Evolutionary conservation across 2,329 filamentous ascomycete species (phyloP).

Genomic region (Aspergillus chevalieri): DNA sequence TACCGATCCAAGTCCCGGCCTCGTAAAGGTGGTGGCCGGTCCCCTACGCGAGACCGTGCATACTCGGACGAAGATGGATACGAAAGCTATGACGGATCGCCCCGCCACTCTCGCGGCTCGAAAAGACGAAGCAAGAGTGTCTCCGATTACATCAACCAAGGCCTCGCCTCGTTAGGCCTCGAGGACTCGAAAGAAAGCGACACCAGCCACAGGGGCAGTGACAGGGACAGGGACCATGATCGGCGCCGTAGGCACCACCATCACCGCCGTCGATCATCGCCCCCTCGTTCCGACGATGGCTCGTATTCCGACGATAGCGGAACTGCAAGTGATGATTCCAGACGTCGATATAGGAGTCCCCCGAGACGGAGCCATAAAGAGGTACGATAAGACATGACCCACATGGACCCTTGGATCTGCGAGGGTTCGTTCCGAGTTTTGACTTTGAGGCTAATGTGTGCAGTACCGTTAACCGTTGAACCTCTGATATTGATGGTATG

Average conservation of each 20-base stretch:
- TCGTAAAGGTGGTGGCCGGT: constrained; percentile 33
- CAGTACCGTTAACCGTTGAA: too few species aligned
- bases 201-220: constrained; percentile 11
- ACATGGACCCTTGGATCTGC: too few species aligned
- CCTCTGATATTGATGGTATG: too few species aligned
- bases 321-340: neutral
- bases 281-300: constrained; percentile 18
- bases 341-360: neutral
- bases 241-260: constrained; percentile 8
- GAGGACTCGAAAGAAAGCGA: constrained; percentile 23
- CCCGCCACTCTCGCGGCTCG: constrained; percentile 34
- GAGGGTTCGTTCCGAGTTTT: too few species aligned
- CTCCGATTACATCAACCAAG: constrained; percentile 39
- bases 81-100: constrained; percentile 41
- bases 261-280: constrained; percentile 22
- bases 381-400: neutral
- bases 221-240: constrained; percentile 35
- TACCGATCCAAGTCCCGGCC: constrained; percentile 38
- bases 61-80: neutral
- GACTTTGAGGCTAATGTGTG: too few species aligned
- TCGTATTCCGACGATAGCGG: neutral
- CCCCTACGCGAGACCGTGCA: constrained; percentile 42
- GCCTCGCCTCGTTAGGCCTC: constrained; percentile 41
- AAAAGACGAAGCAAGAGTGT: constrained; percentile 43
- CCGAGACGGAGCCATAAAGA: neutral